Base-by-base conservation (phyloP, 768 basidiomycete genomes). In the Leccinum sublutescens region DNA sequence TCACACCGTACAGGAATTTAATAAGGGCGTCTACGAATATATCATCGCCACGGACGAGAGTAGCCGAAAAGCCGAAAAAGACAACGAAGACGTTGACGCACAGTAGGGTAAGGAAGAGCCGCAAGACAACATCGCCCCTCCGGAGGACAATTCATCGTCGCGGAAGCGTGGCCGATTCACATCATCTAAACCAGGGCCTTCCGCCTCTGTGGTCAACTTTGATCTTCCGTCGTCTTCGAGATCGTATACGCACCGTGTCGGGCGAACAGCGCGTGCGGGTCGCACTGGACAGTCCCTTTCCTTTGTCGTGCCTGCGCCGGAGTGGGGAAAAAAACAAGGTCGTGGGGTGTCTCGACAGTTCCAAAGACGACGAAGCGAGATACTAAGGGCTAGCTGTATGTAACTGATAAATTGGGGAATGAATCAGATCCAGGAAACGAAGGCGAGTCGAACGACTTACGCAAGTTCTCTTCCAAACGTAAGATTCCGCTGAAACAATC, bases 1-100 rank as follows among this genome's bases (percentile, higher is more conserved):
- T 68, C 97, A 99, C 68, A 89, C 89, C 2, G 97, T 99, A 1
- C 95, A 99, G 66, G 97, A 98, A 74, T 99, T 99, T 70, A 99
- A 99, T 74, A 91, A 93, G 66, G 97, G 97, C 2, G 93, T 97
- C 8, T 98, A 98, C 66, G 95, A 99, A 71, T 98, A 98, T 72
- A 94, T 98, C 62, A 97, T 99, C 56, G 97, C 97, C 1, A 96
- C 95, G 10, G 96, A 98, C 69, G 97, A 98, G 75, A 86, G 85
- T 58, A 84, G 85, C 1, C 77, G 79, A 4, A 78, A 77, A 3
- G 76, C 78, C 1, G 83, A 82, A 57, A 76, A 76, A 15, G 85
- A 86, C 25, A 6, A 72, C 75, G 10, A 84, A 84, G 3, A 10
- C 4, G 1, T n/a, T n/a, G 31, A 33, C 31, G 33, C 33, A 55